phyloP scores from a whole-genome alignment of 2,329 filamentous ascomycete genomes.

The Furcasterigmium sp. region DNA sequence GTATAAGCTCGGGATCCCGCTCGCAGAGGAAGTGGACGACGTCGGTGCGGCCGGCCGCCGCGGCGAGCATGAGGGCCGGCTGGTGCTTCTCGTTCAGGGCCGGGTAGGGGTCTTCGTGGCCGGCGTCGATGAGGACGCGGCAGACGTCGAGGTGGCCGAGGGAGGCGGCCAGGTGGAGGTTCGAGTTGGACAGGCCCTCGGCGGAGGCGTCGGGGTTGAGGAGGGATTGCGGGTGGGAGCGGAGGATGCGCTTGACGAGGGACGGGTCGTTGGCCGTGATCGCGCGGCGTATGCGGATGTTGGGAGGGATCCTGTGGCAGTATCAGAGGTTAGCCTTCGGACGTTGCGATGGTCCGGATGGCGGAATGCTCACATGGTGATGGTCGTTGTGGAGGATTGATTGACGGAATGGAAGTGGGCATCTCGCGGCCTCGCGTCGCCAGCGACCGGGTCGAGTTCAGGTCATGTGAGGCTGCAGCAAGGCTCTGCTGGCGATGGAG shows the following conservation, averaged over 20 bases:
- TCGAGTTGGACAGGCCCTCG: constrained; percentile 70
- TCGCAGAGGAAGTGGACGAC: constrained; percentile 68
- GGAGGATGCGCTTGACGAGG: constrained; percentile 72
- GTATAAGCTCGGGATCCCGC: constrained; percentile 56
- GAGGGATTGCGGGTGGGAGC: constrained; percentile 63
- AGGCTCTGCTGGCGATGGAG: no score
- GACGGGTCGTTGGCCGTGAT: constrained; percentile 68
- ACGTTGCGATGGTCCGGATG: no score
- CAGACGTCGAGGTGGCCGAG: constrained; percentile 67
- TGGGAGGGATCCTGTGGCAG: constrained; percentile 63
- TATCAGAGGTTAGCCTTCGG: neutral
- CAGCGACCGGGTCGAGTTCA: no score
- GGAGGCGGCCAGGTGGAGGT: constrained; percentile 72
- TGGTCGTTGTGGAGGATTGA: no score
- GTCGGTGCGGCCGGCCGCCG: constrained; percentile 63
- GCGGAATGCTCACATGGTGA: no score
- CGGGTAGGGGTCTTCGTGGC: constrained; percentile 69
- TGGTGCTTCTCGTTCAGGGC: constrained; percentile 75
- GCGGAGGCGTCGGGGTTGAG: constrained; percentile 74
- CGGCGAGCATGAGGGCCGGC: constrained; percentile 77
- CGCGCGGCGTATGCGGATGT: constrained; percentile 73
- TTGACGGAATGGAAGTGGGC: no score
- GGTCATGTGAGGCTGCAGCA: no score
- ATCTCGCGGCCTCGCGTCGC: no score
- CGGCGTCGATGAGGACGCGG: constrained; percentile 63